These are phyloP conservation scores for Lupinus albus DNA, from an alignment of 306 rosid genomes.

Conservation along the genomic window DNA sequence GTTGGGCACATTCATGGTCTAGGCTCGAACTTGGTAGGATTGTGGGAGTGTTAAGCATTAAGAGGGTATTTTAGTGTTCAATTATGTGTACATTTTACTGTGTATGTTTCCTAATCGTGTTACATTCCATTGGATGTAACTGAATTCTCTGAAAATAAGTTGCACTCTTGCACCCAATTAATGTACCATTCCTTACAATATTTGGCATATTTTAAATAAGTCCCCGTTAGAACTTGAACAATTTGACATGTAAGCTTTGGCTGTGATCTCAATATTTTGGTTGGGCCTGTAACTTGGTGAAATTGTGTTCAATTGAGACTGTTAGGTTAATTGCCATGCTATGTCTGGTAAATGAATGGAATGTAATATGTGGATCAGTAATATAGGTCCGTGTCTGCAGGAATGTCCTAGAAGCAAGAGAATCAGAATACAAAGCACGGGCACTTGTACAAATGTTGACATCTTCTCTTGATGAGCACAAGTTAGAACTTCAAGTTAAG, in stretches of 20 bases:
- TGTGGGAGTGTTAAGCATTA: neutral
- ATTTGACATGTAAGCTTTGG: neutral
- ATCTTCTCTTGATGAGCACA: slow-evolving; percentile 83
- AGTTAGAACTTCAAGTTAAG: slow-evolving; percentile 85
- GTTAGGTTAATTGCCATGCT: slow-evolving; percentile 24
- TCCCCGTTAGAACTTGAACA: neutral
- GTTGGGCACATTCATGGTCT: neutral
- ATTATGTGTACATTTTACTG: neutral
- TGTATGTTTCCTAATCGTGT: neutral
- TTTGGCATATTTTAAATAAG: neutral
- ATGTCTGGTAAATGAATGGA: slow-evolving; percentile 12
- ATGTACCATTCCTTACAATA: neutral
- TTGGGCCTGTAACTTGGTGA: slow-evolving; percentile 5
- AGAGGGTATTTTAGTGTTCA: neutral
- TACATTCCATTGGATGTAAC: neutral
- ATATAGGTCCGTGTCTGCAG: slow-evolving; percentile 52
- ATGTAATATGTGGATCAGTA: slow-evolving; percentile 20
- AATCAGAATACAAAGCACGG: slow-evolving; percentile 85
- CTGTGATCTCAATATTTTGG: slow-evolving; percentile 9
- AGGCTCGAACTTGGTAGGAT: neutral
- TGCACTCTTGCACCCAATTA: neutral
- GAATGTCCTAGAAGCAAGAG: slow-evolving; percentile 79
- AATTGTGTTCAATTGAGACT: slow-evolving; percentile 4
- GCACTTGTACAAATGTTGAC: slow-evolving; percentile 77
- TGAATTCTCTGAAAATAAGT: neutral